Evolutionary conservation across 164 flowering plant species (phyloP), one percentile per base, ranked within the genome.

Genomic region (Chimonanthus praecox): DNA sequence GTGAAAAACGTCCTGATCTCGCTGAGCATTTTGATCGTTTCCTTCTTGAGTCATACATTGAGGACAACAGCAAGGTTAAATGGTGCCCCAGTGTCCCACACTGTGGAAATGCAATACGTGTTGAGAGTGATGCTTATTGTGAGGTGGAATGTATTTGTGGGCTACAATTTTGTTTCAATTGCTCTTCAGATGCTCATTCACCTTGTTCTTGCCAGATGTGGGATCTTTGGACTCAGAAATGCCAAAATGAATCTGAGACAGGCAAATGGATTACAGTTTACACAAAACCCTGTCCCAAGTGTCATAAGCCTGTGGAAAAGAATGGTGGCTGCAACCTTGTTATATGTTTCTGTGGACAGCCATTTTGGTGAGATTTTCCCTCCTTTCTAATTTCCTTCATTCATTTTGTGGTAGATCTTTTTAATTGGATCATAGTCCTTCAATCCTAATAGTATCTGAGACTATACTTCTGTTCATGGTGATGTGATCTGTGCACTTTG

Each of bases 51-150:
- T 94, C 98, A 16, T 94, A 90, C 72, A 88, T 94, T 58, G 97
- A 90, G 68, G 97, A 90, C 79, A 94, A 94, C 74, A 85, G 78
- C 76, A 87, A 72, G 85, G 95, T 91, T 51, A 94, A 90, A 79
- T 94, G 98, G 98, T 94, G 98, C 80, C 98, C 98, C 47, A 92
- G 97, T 76, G 87, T 84, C 80, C 98, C 98, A 5, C 94, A 92
- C 73, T 94, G 98, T 79, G 98, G 98, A 73, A 92, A 92, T 84
- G 98, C 98, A 8, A 92, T 94, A 68, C 92, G 92, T 50, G 82
- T 90, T 47, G 92, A 88, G 78, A 90, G 85, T 46, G 95, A 88
- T 79, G 77, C 82, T 49, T 80, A 80, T 68, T 88, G 91, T 73
- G 97, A 94, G 62, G 92, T 94, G 71, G 94, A 94, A 86, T 94